Evolutionary conservation across 2,329 filamentous ascomycete species (phyloP).

Genomic region (Fusarium protoensiforme): DNA sequence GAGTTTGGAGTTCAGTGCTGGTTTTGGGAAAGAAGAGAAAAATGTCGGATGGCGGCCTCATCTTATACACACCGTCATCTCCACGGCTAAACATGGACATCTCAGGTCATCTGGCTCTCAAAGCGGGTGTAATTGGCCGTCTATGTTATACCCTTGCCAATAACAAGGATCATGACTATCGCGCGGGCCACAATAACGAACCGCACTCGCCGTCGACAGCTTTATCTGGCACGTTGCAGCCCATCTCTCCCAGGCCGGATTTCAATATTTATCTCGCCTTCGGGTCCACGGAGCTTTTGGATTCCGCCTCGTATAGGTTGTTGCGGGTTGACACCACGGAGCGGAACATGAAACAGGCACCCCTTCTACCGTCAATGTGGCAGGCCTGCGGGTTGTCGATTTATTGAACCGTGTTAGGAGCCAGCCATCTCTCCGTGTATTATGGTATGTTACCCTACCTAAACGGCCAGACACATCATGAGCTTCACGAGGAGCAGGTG

Average conservation of each 20-base stretch:
- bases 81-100: not conserved
- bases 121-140: not conserved
- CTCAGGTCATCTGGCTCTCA: not conserved
- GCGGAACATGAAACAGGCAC: not conserved
- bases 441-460: too few relatives aligned
- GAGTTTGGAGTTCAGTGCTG: not conserved
- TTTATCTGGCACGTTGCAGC: not conserved
- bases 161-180: not conserved
- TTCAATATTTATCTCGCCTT: not conserved
- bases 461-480: too few relatives aligned
- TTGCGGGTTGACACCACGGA: not conserved
- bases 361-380: not conserved
- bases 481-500: too few relatives aligned
- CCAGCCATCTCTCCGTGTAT: too few relatives aligned
- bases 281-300: not conserved
- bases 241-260: not conserved
- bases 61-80: not conserved
- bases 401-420: too few relatives aligned
- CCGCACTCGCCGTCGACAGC: not conserved
- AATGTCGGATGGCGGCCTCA: not conserved
- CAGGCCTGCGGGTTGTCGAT: too few relatives aligned
- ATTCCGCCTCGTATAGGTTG: not conserved
- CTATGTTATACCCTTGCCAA: not conserved
- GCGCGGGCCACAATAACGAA: not conserved
- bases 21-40: not conserved